Base-by-base conservation (phyloP, 805 yeast species). In the Starmerella sp. region DNA sequence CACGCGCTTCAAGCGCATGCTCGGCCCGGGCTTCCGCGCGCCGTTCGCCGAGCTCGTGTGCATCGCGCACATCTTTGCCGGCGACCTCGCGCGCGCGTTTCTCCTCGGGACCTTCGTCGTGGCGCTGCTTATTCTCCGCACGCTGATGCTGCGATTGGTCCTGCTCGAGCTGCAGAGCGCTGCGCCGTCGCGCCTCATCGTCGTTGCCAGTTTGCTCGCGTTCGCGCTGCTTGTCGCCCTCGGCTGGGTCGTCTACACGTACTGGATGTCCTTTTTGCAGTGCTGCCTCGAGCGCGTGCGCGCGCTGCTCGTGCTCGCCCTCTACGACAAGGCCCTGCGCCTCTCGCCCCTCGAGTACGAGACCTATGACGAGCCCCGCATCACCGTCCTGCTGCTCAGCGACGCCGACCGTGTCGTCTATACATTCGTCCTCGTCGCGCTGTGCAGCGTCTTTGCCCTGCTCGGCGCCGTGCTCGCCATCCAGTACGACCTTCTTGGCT, bases 11-110 rank as follows among this genome's bases (percentile, higher is more conserved):
- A 37, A 37, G 41, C 8, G 8, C 2, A 9, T 6, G 17, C 17
- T 15, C n/a, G 41, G n/a, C 41, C n/a, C 30, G 30, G 10, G 15
- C 15, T 36, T 9, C 39, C 39, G 39, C n/a, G 31, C 35, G 5
- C 30, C 46, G 31, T 13, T 42, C 34, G 53, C 45, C 7, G 51
- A 54, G 35, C 14, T 54, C 17, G 22, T 13, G 11, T 53, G 55
- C 41, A 15, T 53, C 15, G 10, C 42, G 31, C 48, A 37, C 14
- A 36, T 54, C n/a, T 54, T 48, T 17, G 17, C 41, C 14, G 13
- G 45, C 13, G 56, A 54, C 11, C 5, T 54, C 13, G 10, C 22
- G 4, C 28, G 69, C 36, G 38, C n/a, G 34, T 14, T 45, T 2
- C 36, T 53, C 30, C 13, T 41, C 7, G 34, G 47, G 14, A 31